These are phyloP conservation scores for Isatis lusitanica DNA, from an alignment of 441 rosid genomes.

Conservation along the genomic window DNA sequence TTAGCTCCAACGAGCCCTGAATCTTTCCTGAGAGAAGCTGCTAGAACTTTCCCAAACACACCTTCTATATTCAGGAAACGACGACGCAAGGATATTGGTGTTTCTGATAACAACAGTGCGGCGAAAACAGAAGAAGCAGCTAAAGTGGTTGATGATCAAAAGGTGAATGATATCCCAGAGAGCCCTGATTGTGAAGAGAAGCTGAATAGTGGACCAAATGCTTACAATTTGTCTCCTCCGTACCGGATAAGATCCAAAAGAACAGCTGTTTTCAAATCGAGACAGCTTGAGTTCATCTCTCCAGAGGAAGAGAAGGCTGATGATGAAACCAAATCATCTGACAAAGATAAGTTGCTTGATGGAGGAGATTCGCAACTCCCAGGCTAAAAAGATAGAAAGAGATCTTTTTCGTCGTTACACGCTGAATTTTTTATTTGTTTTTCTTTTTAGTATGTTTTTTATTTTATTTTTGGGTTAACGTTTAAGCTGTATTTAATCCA, in stretches of 20 bases:
- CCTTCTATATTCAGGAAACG: constrained; percentile 93
- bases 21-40: constrained; percentile 74
- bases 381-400: background rate
- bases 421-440: background rate
- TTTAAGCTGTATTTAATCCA: constrained; percentile 16
- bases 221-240: constrained; percentile 84
- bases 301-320: constrained; percentile 52
- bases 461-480: constrained; percentile 4
- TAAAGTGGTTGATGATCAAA: constrained; percentile 40
- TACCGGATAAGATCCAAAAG: constrained; percentile 84
- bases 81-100: constrained; percentile 40
- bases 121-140: constrained; percentile 34
- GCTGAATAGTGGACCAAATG: constrained; percentile 36
- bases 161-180: constrained; percentile 35
- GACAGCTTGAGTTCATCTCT: constrained; percentile 81
- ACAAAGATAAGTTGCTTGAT: constrained; percentile 28
- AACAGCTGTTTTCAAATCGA: constrained; percentile 76
- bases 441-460: background rate
- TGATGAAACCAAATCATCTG: constrained; percentile 45
- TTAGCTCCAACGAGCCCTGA: constrained; percentile 61
- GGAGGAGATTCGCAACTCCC: constrained; percentile 8
- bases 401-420: constrained; percentile 19
- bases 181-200: constrained; percentile 45
- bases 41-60: constrained; percentile 76
- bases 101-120: constrained; percentile 31